A percentile compares a stretch with the other conserved stretches of the same genome.
Evolutionary conservation across 768 basidiomycete species (phyloP).

Genomic region (Boletus patriciae): DNA sequence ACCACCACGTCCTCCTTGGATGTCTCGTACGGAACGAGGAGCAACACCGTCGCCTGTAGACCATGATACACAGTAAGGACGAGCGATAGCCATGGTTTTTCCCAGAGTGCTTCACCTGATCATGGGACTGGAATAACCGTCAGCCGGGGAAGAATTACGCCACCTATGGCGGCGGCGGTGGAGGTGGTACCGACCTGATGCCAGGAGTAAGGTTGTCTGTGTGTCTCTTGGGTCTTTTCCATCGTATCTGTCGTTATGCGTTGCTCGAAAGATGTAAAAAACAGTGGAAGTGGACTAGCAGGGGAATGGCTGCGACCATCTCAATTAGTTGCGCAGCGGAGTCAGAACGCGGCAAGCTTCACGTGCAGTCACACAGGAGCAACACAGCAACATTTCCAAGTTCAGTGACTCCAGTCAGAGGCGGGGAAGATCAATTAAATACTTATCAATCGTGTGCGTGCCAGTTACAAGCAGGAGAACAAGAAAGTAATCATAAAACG

Average conservation of each 20-base stretch:
- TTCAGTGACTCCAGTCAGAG: not conserved
- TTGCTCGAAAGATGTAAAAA: slow-evolving; percentile 13
- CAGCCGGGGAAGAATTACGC: slow-evolving; percentile 18
- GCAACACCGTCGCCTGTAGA: slow-evolving; percentile 68
- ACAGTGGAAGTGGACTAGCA: slow-evolving; percentile 10
- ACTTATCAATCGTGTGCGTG: slow-evolving; percentile 20
- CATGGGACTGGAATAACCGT: slow-evolving; percentile 63
- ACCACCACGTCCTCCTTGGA: slow-evolving; percentile 72
- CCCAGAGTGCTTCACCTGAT: slow-evolving; percentile 54
- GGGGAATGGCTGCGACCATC: slow-evolving; percentile 18
- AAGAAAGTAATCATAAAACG: slow-evolving; percentile 19
- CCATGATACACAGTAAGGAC: slow-evolving; percentile 20
- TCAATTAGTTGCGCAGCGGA: slow-evolving; percentile 32
- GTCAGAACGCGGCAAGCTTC: slow-evolving; percentile 34
- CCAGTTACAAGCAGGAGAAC: slow-evolving; percentile 28
- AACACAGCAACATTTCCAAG: not conserved
- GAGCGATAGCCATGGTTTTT: slow-evolving; percentile 10
- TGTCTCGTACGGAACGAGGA: slow-evolving; percentile 71
- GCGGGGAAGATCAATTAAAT: slow-evolving; percentile 16
- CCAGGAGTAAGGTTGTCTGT: slow-evolving; percentile 68
- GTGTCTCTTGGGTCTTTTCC: slow-evolving; percentile 30
- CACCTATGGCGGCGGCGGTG: not conserved
- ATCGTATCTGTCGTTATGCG: slow-evolving; percentile 16
- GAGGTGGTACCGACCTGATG: slow-evolving; percentile 62
- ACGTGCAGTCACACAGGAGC: slow-evolving; percentile 24